phyloP scores from a whole-genome alignment of 768 basidiomycete genomes.

The Kwoniella heveanensis region DNA sequence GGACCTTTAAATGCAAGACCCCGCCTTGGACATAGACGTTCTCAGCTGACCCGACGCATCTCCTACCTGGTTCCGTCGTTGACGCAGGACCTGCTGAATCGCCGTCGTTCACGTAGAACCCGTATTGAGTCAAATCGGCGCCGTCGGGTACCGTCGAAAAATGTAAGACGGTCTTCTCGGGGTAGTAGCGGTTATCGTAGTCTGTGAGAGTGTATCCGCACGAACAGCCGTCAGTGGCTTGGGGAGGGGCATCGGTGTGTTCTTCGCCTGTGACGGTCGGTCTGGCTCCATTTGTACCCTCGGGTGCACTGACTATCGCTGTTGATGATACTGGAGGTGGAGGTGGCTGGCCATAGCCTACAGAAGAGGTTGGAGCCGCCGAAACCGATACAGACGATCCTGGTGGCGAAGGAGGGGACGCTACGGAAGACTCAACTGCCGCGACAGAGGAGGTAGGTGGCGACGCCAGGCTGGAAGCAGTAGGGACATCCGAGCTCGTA shows the following conservation, averaged over 20 bases:
- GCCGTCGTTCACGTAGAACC: not conserved
- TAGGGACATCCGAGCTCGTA: too few relatives aligned
- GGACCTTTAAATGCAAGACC: constrained; percentile 3
- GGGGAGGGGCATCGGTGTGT: not conserved
- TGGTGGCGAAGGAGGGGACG: not conserved
- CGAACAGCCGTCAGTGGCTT: not conserved
- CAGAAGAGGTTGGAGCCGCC: not conserved
- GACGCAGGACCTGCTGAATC: not conserved
- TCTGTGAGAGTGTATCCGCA: constrained; percentile 5
- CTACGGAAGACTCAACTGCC: too few relatives aligned
- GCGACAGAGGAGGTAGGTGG: too few relatives aligned
- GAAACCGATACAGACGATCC: not conserved
- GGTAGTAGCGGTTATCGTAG: constrained; percentile 6
- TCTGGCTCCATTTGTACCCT: not conserved
- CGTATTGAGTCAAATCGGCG: not conserved
- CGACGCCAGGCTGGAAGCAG: too few relatives aligned
- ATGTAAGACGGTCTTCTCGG: not conserved
- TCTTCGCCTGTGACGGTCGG: not conserved
- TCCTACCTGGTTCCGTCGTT: not conserved
- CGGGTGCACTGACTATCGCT: not conserved
- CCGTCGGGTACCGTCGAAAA: constrained; percentile 4
- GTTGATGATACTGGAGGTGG: too few relatives aligned
- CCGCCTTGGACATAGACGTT: constrained; percentile 7
- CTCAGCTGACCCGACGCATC: not conserved
- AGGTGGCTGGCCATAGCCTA: too few relatives aligned